Evolutionary conservation across 495 filamentous ascomycete species (phyloP), one percentile per base, ranked within the genome.

Genomic region (Penicillium dipodomyicola): DNA sequence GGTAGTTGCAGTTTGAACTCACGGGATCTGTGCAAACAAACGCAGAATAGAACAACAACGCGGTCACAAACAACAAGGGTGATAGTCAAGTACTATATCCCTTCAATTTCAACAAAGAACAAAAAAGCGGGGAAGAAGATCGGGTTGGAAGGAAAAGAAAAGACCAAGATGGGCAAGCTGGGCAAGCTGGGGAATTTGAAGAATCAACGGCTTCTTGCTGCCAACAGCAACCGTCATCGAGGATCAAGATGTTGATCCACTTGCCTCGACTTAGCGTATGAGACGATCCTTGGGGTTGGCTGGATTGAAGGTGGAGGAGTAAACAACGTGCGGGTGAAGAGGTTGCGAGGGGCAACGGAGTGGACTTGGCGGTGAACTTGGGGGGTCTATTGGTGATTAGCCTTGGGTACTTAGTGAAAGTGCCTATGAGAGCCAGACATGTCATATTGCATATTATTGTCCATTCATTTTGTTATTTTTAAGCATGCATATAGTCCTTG

Each of bases 301-400:
- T 65, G 65, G 56, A 58, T 55, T 33, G 43, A 43, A 39, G 52
- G 59, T 60, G 60, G 65, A 60, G 57, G 61, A 57, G 70, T 74
- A 76, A 76, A 76, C 73, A 76, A 59, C 50, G 61, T 71, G 67
- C 64, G 64, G 62, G 57, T 50, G 56, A 54, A 30, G 58, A 47
- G 57, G 74, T 77, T 76, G 74, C 69, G 57, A 58, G 60, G 70
- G 74, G 74, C 74, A 77, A 77, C 73, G 56, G 23, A 40, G 42
- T 25, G 56, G 40, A 50, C 51, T 52, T 62, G 55, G 62, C 62
- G 67, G 67, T 69, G 48, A 67, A 60, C 40, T 41, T 56, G 53
- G 51, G 40, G 42, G 23, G 23, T 51, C 40, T 42, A 37, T 40
- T 27, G 43, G 43, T 27, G 30, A 52, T 52, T 42, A 42, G 33